Evolutionary conservation across 1,284 basidiomycete genomes (phyloP).

Genomic region (Cutaneotrichosporon cavernicola): DNA sequence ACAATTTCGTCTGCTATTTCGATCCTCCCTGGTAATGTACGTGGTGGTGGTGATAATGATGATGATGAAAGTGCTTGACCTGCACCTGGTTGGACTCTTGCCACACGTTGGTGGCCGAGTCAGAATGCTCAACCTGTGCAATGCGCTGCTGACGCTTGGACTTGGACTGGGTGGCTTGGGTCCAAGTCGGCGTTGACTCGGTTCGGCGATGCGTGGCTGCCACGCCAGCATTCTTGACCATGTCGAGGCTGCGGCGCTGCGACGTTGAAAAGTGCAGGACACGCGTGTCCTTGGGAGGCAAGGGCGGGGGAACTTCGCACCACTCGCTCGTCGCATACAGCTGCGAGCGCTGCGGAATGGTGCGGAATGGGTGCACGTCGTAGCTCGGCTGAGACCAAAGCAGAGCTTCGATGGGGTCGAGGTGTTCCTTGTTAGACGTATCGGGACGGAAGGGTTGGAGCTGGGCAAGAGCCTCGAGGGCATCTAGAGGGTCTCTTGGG

Average conservation of each 20-base stretch:
- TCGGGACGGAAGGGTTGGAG: neutral
- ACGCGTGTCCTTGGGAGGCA: neutral
- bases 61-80: neutral
- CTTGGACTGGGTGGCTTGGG: neutral
- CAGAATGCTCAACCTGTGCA: neutral
- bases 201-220: neutral
- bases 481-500: neutral
- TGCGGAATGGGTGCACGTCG: neutral
- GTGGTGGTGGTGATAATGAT: neutral
- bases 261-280: neutral
- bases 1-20: neutral
- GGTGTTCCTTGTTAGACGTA: neutral
- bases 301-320: neutral
- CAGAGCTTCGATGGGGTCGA: neutral
- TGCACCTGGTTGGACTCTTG: neutral
- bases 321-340: neutral
- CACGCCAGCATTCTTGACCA: neutral
- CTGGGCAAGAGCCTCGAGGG: neutral
- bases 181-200: neutral
- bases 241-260: neutral
- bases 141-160: neutral
- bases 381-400: neutral
- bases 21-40: neutral
- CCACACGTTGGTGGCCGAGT: neutral
- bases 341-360: neutral